Percentiles rank a stretch among this genome's conserved stretches.
phyloP scores from a whole-genome alignment of 805 yeast species.

The Blastobotrys muscicola region DNA sequence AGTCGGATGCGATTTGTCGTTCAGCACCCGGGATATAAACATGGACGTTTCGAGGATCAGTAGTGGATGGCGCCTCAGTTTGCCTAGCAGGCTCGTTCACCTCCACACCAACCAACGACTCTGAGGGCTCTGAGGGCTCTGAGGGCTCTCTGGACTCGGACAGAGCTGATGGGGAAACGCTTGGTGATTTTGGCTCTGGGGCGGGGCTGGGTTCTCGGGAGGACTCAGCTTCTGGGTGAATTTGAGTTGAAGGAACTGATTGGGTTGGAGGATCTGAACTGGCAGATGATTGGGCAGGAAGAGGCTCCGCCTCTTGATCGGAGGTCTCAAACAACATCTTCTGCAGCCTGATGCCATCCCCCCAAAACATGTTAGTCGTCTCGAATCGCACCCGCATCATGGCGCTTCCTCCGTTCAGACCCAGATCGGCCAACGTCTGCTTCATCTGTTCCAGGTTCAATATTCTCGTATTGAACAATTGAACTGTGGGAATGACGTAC shows the following conservation, averaged over 20 bases:
- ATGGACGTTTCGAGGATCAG: constrained; percentile 2
- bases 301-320: neutral
- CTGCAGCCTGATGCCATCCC: constrained; percentile 9
- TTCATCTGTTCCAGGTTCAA: constrained; percentile 12
- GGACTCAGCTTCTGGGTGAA: neutral
- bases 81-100: neutral
- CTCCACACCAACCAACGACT: no score
- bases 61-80: neutral
- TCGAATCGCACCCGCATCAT: constrained; percentile 15
- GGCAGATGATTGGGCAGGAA: no score
- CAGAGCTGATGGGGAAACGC: neutral
- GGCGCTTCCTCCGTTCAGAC: constrained; percentile 15
- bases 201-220: neutral
- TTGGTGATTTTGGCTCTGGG: neutral
- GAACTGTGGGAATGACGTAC: constrained; percentile 17
- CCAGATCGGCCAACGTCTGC: constrained; percentile 11
- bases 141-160: neutral
- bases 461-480: constrained; percentile 12
- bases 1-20: constrained; percentile 20
- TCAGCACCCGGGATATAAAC: constrained; percentile 8
- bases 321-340: constrained; percentile 1
- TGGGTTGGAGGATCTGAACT: no score
- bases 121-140: neutral
- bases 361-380: constrained; percentile 8
- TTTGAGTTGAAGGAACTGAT: no score